Evolutionary conservation across 2,329 filamentous ascomycete genomes (phyloP), one percentile per base, ranked within the genome.

Genomic region (Pyrenophora seminiperda): DNA sequence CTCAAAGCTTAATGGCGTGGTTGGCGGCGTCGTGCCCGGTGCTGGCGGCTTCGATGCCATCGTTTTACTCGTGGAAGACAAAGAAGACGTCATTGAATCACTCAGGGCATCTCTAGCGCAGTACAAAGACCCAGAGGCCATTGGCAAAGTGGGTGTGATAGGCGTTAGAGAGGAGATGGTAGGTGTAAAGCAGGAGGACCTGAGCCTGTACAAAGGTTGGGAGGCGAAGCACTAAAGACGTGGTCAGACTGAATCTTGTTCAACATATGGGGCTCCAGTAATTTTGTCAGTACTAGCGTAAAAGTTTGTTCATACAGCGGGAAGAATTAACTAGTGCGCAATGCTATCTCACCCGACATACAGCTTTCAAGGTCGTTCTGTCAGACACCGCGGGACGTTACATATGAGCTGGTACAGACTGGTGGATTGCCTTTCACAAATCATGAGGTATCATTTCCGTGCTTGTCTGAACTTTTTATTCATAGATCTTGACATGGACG

Each of bases 1-100:
- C 49, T 82, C 79, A 3, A 71, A 75, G 3, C 76, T 97, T 1
- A 81, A 88, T 0, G 94, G 93, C 5, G 91, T 97, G 3, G 83
- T 92, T 58, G 92, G 91, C 0, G 94, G 92, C 0, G 91, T 97
- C 0, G 94, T 97, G 0, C 94, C 94, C 0, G 94, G 94, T 0
- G 94, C 94, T 0, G 94, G 94, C 7, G 94, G 94, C 0, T 97
- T 89, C 67, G 94, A 99, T 77, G 94, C 94, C 1, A 81, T 96
- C 47, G 89, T 88, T 1, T 72, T 99, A 53, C 73, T 99, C 51
- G 83, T 96, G 58, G 81, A 82, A 63, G 90, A 97, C 63, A 85
- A 89, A 44, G 79, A 79, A 29, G 81, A 80, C 40, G 89, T 90
- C 1, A 76, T 87, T 47, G 67, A 69, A 17, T 75, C 77, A 10